These are phyloP conservation scores for Aspergillus fumigatus DNA, from an alignment of 2,329 filamentous ascomycete species.

Conservation along the genomic window DNA sequence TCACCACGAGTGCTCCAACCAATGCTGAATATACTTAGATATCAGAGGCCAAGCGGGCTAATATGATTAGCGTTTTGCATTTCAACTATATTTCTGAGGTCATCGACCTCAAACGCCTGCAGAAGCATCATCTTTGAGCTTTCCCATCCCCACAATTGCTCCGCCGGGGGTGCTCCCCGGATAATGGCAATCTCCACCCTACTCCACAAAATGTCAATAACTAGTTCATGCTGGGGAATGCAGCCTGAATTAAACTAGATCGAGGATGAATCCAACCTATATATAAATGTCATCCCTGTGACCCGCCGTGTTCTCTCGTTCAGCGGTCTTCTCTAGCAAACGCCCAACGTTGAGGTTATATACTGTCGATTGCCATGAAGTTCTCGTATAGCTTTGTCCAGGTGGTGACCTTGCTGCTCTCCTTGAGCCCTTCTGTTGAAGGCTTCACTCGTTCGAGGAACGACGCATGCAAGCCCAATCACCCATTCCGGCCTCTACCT, in stretches of 20 bases:
- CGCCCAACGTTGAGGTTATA: not conserved
- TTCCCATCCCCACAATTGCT: not conserved
- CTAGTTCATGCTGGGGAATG: not conserved
- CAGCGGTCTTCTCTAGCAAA: not conserved
- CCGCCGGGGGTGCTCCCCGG: not conserved
- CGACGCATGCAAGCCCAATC: slow-evolving; percentile 23
- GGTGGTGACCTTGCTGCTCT: slow-evolving; percentile 16
- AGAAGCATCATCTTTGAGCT: not conserved
- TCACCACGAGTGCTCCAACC: not conserved
- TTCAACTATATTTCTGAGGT: not conserved
- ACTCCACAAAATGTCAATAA: not conserved
- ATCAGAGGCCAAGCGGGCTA: not conserved
- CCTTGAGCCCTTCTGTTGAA: slow-evolving; percentile 16
- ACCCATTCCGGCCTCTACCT: slow-evolving; percentile 28
- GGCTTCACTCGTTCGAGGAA: slow-evolving; percentile 18
- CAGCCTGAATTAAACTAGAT: not conserved
- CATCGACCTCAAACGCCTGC: not conserved
- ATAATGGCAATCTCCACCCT: not conserved
- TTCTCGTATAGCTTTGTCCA: slow-evolving; percentile 19
- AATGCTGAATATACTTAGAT: not conserved
- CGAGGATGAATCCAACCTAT: not conserved
- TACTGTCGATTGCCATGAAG: slow-evolving; percentile 19
- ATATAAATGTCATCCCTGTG: not conserved
- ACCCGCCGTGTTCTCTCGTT: not conserved
- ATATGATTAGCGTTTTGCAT: not conserved